Evolutionary conservation across 2,329 filamentous ascomycete species (phyloP), one percentile per base, ranked within the genome.

Genomic region (Exophiala mesophila): DNA sequence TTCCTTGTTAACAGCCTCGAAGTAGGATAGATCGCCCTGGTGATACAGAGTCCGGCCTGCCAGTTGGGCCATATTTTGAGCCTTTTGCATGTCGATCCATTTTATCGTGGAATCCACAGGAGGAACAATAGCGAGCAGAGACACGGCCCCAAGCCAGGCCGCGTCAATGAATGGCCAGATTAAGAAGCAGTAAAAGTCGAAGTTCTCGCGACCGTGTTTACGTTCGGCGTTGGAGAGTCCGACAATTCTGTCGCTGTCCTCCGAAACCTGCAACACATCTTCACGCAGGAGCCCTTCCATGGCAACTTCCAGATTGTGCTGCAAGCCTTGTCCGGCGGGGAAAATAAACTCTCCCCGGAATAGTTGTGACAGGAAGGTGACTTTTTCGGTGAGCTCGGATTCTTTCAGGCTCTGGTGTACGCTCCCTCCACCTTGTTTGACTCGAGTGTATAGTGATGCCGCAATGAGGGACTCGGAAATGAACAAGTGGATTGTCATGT

Each of bases 401-500:
- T 88, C 94, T 0, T 78, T 67, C 18, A 95, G 90, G 34, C 84
- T 78, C 60, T 97, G 88, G 53, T 84, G 78, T 3, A 81, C 73
- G 0, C 86, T 84, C 0, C 85, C 87, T n/a, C 90, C 90, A 12
- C 92, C 92, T 49, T 81, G 80, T 64, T 98, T 98, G 41, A 97
- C 85, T 32, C 80, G 78, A 0, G 82, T 92, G 63, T 98, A 98
- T 73, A 98, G 82, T 19, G 85, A 85, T 3, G 83, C 87, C 48
- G 87, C 92, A 16, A 97, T 87, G 3, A 98, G 72, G 0, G 90
- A 85, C 61, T 97, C 89, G 2, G 88, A 84, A 44, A 98, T 92
- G 63, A 98, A 98, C 4, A 98, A 76, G 61, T 98, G 92, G 49
- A 98, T 98, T 0, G 90, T 96, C 92, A 97, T 97, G 65, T 98